These are phyloP conservation scores for Flueggea neowawraea DNA, from an alignment of 441 rosid genomes.

Conservation along the genomic window DNA sequence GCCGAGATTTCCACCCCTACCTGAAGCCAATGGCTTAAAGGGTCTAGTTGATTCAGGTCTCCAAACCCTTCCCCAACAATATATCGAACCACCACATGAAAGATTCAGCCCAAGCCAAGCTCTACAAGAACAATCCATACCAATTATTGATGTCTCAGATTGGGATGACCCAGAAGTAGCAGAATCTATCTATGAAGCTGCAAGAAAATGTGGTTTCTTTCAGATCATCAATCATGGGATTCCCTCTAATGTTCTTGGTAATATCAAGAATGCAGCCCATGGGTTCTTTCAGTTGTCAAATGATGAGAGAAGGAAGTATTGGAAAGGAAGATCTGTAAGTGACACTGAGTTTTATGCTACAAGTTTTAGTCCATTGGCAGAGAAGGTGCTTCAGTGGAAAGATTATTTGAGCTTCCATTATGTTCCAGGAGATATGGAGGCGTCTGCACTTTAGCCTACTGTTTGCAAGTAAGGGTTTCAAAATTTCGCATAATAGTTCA, in stretches of 20 bases:
- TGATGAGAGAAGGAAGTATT: constrained; percentile 34
- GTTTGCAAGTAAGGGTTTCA: constrained; percentile 19
- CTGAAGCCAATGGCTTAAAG: constrained; percentile 24
- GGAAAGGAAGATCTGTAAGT: constrained; percentile 32
- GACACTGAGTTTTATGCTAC: constrained; percentile 35
- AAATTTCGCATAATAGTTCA: neutral
- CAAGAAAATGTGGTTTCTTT: constrained; percentile 37
- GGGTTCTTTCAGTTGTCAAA: constrained; percentile 27
- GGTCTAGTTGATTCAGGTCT: constrained; percentile 24
- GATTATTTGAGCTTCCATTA: constrained; percentile 25
- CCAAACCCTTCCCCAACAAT: constrained; percentile 12
- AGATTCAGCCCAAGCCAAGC: constrained; percentile 2
- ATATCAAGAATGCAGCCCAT: constrained; percentile 25
- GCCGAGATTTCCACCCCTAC: too few species aligned
- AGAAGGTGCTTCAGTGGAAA: constrained; percentile 44
- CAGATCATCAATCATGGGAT: constrained; percentile 25
- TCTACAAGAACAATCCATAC: constrained; percentile 14
- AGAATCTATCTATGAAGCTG: constrained; percentile 35
- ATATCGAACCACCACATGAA: constrained; percentile 20
- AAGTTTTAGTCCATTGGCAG: constrained; percentile 37
- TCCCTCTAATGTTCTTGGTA: constrained; percentile 11
- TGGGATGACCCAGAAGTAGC: constrained; percentile 25
- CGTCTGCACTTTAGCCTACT: constrained; percentile 24
- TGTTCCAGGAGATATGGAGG: constrained; percentile 16
- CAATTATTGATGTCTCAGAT: constrained; percentile 26